phyloP scores from a whole-genome alignment of 2,329 filamentous ascomycete species.

The Talaromyces sp. region DNA sequence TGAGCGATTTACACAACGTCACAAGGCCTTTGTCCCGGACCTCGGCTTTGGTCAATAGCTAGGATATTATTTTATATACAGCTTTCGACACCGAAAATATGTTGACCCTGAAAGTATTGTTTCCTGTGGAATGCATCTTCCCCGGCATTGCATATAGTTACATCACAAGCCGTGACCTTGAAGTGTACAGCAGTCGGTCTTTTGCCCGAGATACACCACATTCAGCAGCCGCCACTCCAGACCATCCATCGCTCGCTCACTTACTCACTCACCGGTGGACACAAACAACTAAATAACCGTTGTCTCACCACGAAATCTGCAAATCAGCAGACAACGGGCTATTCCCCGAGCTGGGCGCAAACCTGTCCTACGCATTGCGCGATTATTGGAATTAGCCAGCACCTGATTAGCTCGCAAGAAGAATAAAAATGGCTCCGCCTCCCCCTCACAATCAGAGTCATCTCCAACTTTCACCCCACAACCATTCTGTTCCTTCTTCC shows the following conservation, averaged over 20 bases:
- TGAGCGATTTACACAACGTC: background rate
- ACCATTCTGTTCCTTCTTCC: background rate
- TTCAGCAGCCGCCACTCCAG: no score
- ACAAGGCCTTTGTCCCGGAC: background rate
- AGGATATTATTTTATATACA: background rate
- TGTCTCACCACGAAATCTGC: background rate
- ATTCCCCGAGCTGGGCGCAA: background rate
- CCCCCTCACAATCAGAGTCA: constrained; percentile 11
- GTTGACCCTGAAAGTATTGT: background rate
- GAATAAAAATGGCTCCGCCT: constrained; percentile 4
- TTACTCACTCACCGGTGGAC: background rate
- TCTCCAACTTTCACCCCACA: constrained; percentile 14
- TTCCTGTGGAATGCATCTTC: background rate
- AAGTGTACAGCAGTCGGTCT: background rate
- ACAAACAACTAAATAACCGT: background rate
- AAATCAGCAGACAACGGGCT: background rate
- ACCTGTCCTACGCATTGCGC: background rate
- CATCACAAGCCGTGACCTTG: background rate
- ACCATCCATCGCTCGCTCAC: no score
- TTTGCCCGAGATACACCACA: background rate
- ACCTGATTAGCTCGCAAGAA: background rate
- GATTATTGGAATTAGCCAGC: constrained; percentile 5
- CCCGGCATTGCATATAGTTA: background rate
- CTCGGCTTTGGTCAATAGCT: background rate
- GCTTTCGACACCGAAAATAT: background rate